Conservation (phyloP, 1,139 yeast genomes). For the Saccharomycopsis hybrid region DNA sequence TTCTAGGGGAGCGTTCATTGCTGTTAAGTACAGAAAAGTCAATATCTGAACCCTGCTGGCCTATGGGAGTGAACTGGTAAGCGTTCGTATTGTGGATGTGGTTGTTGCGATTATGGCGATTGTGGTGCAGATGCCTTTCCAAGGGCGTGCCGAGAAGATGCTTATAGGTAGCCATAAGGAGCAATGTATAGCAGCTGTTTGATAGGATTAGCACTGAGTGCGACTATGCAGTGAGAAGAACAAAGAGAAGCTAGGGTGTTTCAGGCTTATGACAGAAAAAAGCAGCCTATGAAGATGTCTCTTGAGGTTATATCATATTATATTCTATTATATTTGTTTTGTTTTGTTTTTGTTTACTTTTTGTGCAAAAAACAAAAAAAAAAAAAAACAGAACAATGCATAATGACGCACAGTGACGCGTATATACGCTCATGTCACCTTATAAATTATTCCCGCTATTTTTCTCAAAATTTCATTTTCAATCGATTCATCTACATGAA, state of each 20-base stretch:
- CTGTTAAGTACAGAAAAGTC: conserved; percentile 15
- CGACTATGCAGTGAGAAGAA: too few relatives aligned
- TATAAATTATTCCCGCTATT: not conserved
- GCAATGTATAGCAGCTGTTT: not conserved
- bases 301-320: too few relatives aligned
- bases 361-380: not conserved
- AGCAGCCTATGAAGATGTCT: too few relatives aligned
- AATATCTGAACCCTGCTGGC: conserved; percentile 22
- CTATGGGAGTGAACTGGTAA: conserved; percentile 39
- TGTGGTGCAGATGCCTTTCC: conserved; percentile 6
- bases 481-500: too few relatives aligned
- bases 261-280: too few relatives aligned
- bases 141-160: conserved; percentile 25
- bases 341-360: too few relatives aligned
- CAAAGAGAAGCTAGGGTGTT: too few relatives aligned
- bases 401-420: not conserved
- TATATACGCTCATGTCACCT: not conserved
- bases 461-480: not conserved
- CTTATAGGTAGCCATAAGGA: conserved; percentile 22
- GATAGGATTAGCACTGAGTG: too few relatives aligned
- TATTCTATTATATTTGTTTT: too few relatives aligned
- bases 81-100: conserved; percentile 9
- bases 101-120: not conserved
- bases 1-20: too few relatives aligned
- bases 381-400: not conserved